Percentiles rank a stretch among this genome's conserved stretches.
phyloP scores from a whole-genome alignment of 768 basidiomycete genomes.

The Chiua virens region DNA sequence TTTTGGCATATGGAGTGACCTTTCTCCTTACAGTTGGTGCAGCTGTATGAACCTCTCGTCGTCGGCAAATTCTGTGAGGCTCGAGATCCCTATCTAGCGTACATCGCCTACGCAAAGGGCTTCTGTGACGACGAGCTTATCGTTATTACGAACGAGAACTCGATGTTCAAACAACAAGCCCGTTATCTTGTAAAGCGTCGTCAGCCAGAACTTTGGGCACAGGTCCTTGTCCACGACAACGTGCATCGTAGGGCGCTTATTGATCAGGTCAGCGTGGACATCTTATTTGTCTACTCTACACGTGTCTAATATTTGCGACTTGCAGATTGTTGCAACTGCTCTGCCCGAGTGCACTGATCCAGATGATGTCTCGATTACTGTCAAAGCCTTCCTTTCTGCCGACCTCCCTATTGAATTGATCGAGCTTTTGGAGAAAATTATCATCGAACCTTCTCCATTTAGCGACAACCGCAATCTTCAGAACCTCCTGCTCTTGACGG shows the following conservation, averaged over 20 bases:
- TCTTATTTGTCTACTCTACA: not conserved
- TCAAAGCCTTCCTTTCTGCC: conserved; percentile 97
- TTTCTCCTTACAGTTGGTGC: conserved; percentile 10
- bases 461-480: conserved; percentile 97
- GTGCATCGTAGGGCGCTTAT: conserved; percentile 90
- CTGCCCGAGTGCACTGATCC: conserved; percentile 97
- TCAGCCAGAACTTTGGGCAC: conserved; percentile 92
- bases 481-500: conserved; percentile 91
- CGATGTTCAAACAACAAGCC: conserved; percentile 99
- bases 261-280: conserved; percentile 68
- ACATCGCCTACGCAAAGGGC: conserved; percentile 98
- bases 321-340: conserved; percentile 87
- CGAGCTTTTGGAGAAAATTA: conserved; percentile 97
- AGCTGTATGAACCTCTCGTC: conserved; percentile 95
- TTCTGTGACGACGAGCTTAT: conserved; percentile 99
- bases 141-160: conserved; percentile 95
- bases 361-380: conserved; percentile 96
- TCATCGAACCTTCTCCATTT: conserved; percentile 96
- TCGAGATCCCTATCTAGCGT: conserved; percentile 96
- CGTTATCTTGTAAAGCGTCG: conserved; percentile 97
- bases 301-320: not conserved
- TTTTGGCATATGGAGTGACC: not conserved
- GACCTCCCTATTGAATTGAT: conserved; percentile 97
- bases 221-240: conserved; percentile 88
- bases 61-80: conserved; percentile 99